Conservation (phyloP, 176 grass and related monocot species). For the Cenchrus americanus region DNA sequence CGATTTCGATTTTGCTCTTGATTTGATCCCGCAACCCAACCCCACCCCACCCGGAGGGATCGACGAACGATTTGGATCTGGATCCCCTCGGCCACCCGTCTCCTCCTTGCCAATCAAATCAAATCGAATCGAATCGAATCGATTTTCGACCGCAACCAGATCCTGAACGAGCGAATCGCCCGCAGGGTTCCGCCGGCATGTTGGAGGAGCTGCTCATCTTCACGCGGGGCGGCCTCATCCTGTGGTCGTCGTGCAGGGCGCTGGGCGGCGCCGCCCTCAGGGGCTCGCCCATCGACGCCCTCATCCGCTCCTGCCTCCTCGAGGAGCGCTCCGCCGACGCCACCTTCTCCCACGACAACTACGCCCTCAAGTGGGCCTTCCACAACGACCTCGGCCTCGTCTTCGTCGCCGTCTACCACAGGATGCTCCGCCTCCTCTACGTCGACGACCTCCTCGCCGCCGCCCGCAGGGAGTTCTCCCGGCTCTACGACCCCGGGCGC, state of each 20-base stretch:
- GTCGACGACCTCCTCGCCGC: slow-evolving; percentile 84
- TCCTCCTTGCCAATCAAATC: too few species aligned
- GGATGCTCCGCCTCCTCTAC: slow-evolving; percentile 86
- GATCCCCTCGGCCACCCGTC: too few species aligned
- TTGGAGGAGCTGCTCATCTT: slow-evolving; percentile 97
- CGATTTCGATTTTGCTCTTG: too few species aligned
- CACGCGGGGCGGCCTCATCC: slow-evolving; percentile 88
- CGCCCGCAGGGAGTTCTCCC: slow-evolving; percentile 63
- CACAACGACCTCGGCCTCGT: slow-evolving; percentile 92
- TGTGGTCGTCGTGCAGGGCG: slow-evolving; percentile 80
- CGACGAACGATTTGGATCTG: too few species aligned
- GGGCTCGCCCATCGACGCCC: slow-evolving; percentile 87
- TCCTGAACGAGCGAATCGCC: too few species aligned
- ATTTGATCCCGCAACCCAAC: too few species aligned
- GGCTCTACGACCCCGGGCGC: slow-evolving; percentile 64
- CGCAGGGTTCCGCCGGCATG: slow-evolving; percentile 39
- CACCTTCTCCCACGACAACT: slow-evolving; percentile 67
- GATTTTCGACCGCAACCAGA: too few species aligned
- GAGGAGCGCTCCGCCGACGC: slow-evolving; percentile 92
- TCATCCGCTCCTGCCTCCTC: slow-evolving; percentile 94
- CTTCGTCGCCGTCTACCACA: slow-evolving; percentile 93
- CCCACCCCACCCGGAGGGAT: too few species aligned
- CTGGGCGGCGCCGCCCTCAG: slow-evolving; percentile 66
- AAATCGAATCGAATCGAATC: too few species aligned
- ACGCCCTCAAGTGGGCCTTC: slow-evolving; percentile 93